Conservation (phyloP, 176 grass and related monocot species). For the Musa troglodytarum region DNA sequence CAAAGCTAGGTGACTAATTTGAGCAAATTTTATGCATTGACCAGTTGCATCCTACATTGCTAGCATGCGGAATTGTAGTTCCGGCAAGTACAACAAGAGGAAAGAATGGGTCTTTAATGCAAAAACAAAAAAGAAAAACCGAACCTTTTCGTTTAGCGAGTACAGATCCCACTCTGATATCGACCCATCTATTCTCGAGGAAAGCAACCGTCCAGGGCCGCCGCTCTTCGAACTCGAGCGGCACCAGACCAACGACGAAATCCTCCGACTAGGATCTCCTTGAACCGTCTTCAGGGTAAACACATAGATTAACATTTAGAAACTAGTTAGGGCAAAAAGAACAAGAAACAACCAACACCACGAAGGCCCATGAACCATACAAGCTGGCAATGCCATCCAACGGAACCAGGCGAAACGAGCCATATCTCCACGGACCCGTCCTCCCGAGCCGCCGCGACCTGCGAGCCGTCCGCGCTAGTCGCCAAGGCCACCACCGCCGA, state of each 20-base stretch:
- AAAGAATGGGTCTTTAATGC: not conserved
- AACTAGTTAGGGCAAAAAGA: slow-evolving; percentile 2
- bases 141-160: slow-evolving; percentile 57
- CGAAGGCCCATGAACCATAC: slow-evolving; percentile 35
- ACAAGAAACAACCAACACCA: not conserved
- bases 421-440: slow-evolving; percentile 88
- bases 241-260: slow-evolving; percentile 80
- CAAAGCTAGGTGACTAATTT: not conserved
- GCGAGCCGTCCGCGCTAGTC: slow-evolving; percentile 54
- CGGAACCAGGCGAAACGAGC: slow-evolving; percentile 89
- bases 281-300: slow-evolving; percentile 64
- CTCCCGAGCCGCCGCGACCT: slow-evolving; percentile 66
- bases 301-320: not conserved
- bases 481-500: slow-evolving; percentile 62
- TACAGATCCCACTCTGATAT: slow-evolving; percentile 89
- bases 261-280: slow-evolving; percentile 40
- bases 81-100: not conserved
- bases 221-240: slow-evolving; percentile 13
- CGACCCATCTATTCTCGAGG: slow-evolving; percentile 73
- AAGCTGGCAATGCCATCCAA: slow-evolving; percentile 94
- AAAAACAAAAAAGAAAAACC: not conserved
- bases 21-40: too few species aligned
- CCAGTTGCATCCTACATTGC: too few species aligned
- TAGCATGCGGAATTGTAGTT: too few species aligned
- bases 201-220: slow-evolving; percentile 53